Base-by-base conservation (phyloP, 768 basidiomycete genomes). In the Daedaleopsis nitida region DNA sequence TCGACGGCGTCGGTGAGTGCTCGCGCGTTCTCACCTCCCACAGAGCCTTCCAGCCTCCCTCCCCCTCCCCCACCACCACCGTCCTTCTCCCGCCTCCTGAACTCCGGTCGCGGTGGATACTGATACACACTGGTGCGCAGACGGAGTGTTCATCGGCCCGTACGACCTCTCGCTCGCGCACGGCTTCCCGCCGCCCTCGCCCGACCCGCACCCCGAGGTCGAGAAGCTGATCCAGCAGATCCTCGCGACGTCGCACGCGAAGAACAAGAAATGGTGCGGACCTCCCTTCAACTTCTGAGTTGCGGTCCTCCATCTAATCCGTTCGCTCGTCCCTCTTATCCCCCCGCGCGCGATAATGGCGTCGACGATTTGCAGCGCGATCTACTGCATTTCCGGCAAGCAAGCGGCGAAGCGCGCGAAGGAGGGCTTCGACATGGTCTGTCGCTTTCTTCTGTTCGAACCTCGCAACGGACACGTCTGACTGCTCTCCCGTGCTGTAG, bases 141-240 rank as follows among this genome's bases (percentile, higher is more conserved):
- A 84, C 60, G 78, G 80, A 14, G 72, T 87, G 21, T 86, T 86
- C 72, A 82, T 89, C 55, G 87, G 87, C 4, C 87, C 87, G 3
- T 89, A 83, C 62, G 87, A 89, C 67, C 78, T 89, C 44, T 89
- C 88, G 1, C 76, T 87, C 53, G 78, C 81, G 1, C 75, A 87
- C 27, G 86, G 87, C 38, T 84, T 81, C 67, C 80, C 84, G 1
- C 72, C 83, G 6, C 87, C 87, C 16, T 79, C 81, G 34, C 88
- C 86, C 0, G 83, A 88, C 64, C 85, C 86, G 0, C 83, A 88
- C 61, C 83, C 86, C 0, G 81, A 86, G 3, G 82, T 87, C 4
- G 88, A 89, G 67, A 73, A 77, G 57, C 70, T 82, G 9, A 86
- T 89, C 39, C 83, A 87, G 59, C 69, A 71, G 16, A 82, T 89